A percentile compares a stretch with the other conserved stretches of the same genome.
These are phyloP conservation scores for Fusarium bulbicola DNA, from an alignment of 2,329 filamentous ascomycete species.

Conservation along the genomic window DNA sequence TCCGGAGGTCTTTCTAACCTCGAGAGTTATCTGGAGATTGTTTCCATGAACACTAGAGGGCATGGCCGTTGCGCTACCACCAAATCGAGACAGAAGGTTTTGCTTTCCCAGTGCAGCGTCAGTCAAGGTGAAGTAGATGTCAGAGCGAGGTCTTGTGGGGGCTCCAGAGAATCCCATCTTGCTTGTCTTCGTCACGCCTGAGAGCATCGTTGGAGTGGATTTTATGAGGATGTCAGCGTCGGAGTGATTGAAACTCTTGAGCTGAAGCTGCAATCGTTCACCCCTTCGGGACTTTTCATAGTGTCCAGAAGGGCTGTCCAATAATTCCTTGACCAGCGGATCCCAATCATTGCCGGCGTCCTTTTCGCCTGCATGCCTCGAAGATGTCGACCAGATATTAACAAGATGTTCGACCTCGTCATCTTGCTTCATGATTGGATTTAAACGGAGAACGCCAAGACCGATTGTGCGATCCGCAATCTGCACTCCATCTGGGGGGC, in stretches of 20 bases:
- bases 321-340: constrained; percentile 75
- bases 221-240: constrained; percentile 86
- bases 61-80: constrained; percentile 78
- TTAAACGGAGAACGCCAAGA: constrained; percentile 80
- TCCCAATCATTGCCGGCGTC: constrained; percentile 75
- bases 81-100: constrained; percentile 71
- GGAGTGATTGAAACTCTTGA: constrained; percentile 79
- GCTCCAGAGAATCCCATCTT: constrained; percentile 96
- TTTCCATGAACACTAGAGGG: constrained; percentile 68
- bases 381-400: constrained; percentile 76
- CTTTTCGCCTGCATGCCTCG: constrained; percentile 63
- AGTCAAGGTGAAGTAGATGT: constrained; percentile 91
- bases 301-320: constrained; percentile 75
- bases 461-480: constrained; percentile 70
- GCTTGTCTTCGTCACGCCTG: constrained; percentile 80
- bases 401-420: constrained; percentile 80
- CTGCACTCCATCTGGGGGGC: constrained; percentile 38
- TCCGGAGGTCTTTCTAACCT: constrained; percentile 82
- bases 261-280: constrained; percentile 80
- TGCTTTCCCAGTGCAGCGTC: constrained; percentile 83
- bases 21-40: constrained; percentile 88
- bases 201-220: constrained; percentile 85
- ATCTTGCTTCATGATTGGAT: constrained; percentile 74
- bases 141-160: constrained; percentile 85
- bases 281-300: constrained; percentile 78